These are phyloP conservation scores for Boletus huronensis DNA, from an alignment of 768 basidiomycete genomes.

Conservation along the genomic window DNA sequence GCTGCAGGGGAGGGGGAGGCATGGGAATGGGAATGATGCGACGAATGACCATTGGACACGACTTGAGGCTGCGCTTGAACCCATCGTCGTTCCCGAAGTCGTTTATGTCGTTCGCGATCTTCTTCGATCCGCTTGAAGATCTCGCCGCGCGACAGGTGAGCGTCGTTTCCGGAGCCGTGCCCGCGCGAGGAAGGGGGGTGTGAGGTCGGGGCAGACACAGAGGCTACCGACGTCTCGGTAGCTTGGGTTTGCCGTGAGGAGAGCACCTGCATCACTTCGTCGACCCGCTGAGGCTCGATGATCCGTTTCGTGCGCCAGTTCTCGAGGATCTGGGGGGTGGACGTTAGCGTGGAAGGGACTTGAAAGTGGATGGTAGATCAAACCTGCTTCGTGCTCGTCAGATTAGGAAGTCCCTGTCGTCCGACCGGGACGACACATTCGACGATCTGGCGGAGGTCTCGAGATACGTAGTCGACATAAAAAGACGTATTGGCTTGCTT, in stretches of 20 bases:
- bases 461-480: conserved; percentile 73
- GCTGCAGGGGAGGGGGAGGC: no score
- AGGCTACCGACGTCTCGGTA: conserved; percentile 11
- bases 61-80: conserved; percentile 70
- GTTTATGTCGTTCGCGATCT: conserved; percentile 89
- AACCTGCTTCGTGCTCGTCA: conserved; percentile 85
- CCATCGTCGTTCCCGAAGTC: conserved; percentile 87
- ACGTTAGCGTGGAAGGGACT: background rate
- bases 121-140: conserved; percentile 86
- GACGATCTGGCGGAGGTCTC: conserved; percentile 77
- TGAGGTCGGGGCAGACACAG: conserved; percentile 24
- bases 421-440: conserved; percentile 85
- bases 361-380: conserved; percentile 10
- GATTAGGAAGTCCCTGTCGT: conserved; percentile 83
- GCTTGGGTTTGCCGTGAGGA: conserved; percentile 41
- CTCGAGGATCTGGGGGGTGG: conserved; percentile 64
- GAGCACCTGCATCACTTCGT: conserved; percentile 60
- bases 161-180: conserved; percentile 1
- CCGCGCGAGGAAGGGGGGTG: conserved; percentile 4
- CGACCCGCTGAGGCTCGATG: conserved; percentile 73
- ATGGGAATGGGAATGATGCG: background rate
- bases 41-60: background rate
- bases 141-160: conserved; percentile 53
- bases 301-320: conserved; percentile 86
- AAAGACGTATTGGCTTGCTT: conserved; percentile 43